Evolutionary conservation across 306 rosid genomes (phyloP), one percentile per base, ranked within the genome.

Genomic region (Parietaria judaica): DNA sequence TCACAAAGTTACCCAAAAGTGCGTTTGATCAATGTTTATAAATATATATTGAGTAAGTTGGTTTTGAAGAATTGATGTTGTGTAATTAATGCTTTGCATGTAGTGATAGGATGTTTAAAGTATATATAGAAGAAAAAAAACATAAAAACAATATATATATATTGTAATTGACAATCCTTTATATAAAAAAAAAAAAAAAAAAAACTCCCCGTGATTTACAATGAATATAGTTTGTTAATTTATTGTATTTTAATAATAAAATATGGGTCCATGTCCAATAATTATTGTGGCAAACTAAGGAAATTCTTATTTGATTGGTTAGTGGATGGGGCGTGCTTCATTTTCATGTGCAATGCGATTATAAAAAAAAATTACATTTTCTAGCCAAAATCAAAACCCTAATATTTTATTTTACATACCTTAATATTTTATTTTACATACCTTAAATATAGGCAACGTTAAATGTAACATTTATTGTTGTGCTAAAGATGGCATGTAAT

Each of bases 291-390:
- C 31, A 41, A 41, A 41, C 45, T 41, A 41, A 49, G 53, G 53
- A 49, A 49, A 49, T 49, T 49, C 45, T 8, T 41, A 41, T 57
- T 38, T 57, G 39, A 13, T 57, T 60, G 10, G 52, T 16, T 11
- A 45, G 66, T 62, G 56, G 66, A 62, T 50, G 56, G 47, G 7
- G 34, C 56, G 66, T 49, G 56, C 56, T 48, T 62, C 56, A 48
- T 50, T 41, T 50, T 49, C 53, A 61, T 41, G 43, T 61, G 54
- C 39, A 61, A 34, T 45, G 9, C 23, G 44, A 36, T 13, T 41
- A 59, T 8, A 15, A 59, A 43, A 41, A 3, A 13, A 36, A 55
- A 3, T 10, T 1, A 2, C 37, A 35, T 6, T 10, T 55, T 56
- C 39, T 39, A 15, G 35, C 41, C 41, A 12, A 11, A 11, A 12